A percentile compares a stretch with the other conserved stretches of the same genome.
Conservation (phyloP, 805 yeast genomes). For the Metschnikowia continentalis region DNA sequence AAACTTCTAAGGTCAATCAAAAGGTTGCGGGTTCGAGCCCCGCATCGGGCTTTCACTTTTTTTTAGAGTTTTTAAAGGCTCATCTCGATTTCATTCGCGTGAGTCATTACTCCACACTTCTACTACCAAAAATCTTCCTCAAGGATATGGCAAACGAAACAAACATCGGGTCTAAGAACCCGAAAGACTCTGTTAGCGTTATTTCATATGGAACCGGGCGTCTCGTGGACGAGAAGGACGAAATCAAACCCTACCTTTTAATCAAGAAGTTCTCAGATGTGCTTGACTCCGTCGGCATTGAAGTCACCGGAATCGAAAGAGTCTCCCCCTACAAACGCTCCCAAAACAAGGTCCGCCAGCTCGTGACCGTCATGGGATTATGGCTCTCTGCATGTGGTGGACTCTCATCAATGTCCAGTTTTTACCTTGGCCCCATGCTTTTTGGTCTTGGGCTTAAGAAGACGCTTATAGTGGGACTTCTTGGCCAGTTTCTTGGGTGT, state of each 20-base stretch:
- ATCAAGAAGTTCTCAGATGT: slow-evolving; percentile 15
- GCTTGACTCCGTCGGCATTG: slow-evolving; percentile 58
- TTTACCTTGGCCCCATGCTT: slow-evolving; percentile 67
- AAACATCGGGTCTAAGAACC: neutral
- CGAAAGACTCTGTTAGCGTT: slow-evolving; percentile 4
- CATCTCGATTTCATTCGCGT: neutral
- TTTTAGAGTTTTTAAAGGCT: too few relatives aligned
- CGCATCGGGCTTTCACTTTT: slow-evolving; percentile 21
- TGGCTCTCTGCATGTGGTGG: slow-evolving; percentile 90
- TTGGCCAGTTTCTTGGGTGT: slow-evolving; percentile 68
- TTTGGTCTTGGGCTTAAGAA: slow-evolving; percentile 68
- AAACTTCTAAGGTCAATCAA: slow-evolving; percentile 20
- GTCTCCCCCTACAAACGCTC: slow-evolving; percentile 64
- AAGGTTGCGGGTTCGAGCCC: slow-evolving; percentile 25
- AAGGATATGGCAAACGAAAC: slow-evolving; percentile 1
- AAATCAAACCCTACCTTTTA: slow-evolving; percentile 12
- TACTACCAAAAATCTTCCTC: neutral
- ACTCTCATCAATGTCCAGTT: slow-evolving; percentile 84
- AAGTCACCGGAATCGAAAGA: slow-evolving; percentile 75
- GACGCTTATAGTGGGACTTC: slow-evolving; percentile 55
- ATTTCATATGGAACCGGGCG: slow-evolving; percentile 4
- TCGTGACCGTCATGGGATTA: slow-evolving; percentile 56
- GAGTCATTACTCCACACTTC: neutral
- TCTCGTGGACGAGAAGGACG: slow-evolving; percentile 10
- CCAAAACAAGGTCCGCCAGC: slow-evolving; percentile 24